Evolutionary conservation across 345 rosid species (phyloP).

Genomic region (Ceriops decandra): DNA sequence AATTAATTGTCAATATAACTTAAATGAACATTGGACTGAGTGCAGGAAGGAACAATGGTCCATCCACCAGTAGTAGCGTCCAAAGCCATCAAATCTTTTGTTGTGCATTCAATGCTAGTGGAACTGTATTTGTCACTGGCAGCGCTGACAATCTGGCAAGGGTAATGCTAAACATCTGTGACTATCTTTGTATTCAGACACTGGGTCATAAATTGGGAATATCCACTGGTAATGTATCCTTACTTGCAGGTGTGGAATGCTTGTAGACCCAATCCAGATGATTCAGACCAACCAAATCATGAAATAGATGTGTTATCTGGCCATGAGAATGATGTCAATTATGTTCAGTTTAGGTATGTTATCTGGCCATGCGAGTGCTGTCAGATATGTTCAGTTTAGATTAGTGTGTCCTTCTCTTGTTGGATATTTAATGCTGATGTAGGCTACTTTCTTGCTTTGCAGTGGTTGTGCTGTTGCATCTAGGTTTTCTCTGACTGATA

Average conservation of each 20-base stretch:
- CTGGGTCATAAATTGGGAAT: no score
- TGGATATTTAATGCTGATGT: conserved; percentile 7
- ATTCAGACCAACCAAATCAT: conserved; percentile 72
- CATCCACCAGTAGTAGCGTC: conserved; percentile 51
- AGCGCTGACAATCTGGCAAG: conserved; percentile 97
- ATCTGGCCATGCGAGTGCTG: background rate
- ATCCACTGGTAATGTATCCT: background rate
- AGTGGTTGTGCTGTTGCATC: conserved; percentile 93
- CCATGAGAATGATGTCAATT: conserved; percentile 97
- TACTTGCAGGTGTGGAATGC: conserved; percentile 82
- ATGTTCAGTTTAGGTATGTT: conserved; percentile 90
- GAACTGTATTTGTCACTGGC: conserved; percentile 95
- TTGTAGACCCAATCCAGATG: conserved; percentile 63
- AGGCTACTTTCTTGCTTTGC: conserved; percentile 33
- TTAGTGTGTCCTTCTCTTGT: background rate
- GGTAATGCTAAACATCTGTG: conserved; percentile 45
- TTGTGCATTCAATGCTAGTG: conserved; percentile 91
- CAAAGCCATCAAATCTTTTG: conserved; percentile 83
- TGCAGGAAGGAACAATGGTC: conserved; percentile 70
- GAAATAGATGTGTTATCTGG: conserved; percentile 91
- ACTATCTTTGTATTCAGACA: no score
- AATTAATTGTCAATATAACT: conserved; percentile 17
- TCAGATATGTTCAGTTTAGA: no score
- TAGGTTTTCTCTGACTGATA: conserved; percentile 59
- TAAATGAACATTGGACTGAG: conserved; percentile 21